These are phyloP conservation scores for Penicillium crystallinum DNA, from an alignment of 495 filamentous ascomycete genomes.

Conservation along the genomic window DNA sequence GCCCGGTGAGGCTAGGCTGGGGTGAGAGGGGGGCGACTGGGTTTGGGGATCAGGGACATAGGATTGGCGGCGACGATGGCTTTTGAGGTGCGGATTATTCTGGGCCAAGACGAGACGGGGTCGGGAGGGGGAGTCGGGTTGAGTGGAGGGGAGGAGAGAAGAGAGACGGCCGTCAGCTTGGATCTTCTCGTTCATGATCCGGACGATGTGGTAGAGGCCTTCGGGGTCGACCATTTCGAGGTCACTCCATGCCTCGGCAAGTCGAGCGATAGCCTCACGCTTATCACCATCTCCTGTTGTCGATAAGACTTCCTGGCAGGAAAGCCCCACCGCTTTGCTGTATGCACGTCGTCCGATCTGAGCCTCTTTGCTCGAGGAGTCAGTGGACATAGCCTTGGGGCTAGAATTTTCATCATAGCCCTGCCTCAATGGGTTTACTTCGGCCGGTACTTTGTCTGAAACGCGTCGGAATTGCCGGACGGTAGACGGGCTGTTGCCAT, in stretches of 20 bases:
- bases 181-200: constrained; percentile 58
- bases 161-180: constrained; percentile 52
- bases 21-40: constrained; percentile 34
- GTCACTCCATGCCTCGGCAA: constrained; percentile 78
- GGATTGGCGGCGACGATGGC: constrained; percentile 65
- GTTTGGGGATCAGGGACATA: constrained; percentile 33
- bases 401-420: constrained; percentile 45
- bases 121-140: constrained; percentile 41
- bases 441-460: constrained; percentile 56
- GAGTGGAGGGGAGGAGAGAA: constrained; percentile 36
- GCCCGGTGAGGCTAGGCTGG: constrained; percentile 54
- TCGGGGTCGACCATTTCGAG: constrained; percentile 88
- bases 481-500: constrained; percentile 85
- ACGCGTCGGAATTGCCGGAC: constrained; percentile 86
- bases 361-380: constrained; percentile 64
- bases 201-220: constrained; percentile 78
- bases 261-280: constrained; percentile 70
- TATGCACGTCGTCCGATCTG: constrained; percentile 74
- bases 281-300: constrained; percentile 70
- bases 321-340: constrained; percentile 69
- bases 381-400: constrained; percentile 30
- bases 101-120: constrained; percentile 71
- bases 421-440: constrained; percentile 28
- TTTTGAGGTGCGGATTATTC: constrained; percentile 80
- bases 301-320: constrained; percentile 76